Percentiles rank a stretch among this genome's conserved stretches.
Conservation (phyloP, 805 yeast genomes). For the Barnettozyma sp. region DNA sequence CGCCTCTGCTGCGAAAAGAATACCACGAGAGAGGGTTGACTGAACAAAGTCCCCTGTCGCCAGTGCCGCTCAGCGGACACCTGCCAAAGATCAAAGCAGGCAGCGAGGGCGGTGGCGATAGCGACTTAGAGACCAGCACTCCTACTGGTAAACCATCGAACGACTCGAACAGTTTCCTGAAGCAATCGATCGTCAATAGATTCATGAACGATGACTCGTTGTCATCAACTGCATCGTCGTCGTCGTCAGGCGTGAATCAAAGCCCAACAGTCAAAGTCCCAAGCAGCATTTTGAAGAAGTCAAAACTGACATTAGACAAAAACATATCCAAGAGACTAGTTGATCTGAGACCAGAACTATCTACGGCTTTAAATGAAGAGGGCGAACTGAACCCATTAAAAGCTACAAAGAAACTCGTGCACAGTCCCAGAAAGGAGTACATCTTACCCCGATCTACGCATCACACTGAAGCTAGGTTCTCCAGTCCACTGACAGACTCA, state of each 20-base stretch:
- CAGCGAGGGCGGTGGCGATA: no score
- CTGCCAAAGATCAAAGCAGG: background rate
- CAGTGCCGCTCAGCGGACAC: slow-evolving; percentile 10
- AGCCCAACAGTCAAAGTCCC: slow-evolving; percentile 8
- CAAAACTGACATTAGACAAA: slow-evolving; percentile 8
- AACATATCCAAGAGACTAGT: slow-evolving; percentile 17
- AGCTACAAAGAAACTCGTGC: slow-evolving; percentile 27
- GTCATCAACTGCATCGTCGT: slow-evolving; percentile 1
- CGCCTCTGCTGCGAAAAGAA: slow-evolving; percentile 19
- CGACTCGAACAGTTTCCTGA: background rate
- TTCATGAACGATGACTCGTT: background rate
- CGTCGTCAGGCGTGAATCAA: slow-evolving; percentile 5
- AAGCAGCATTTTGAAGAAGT: slow-evolving; percentile 23
- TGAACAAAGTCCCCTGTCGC: slow-evolving; percentile 9
- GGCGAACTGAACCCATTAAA: slow-evolving; percentile 29
- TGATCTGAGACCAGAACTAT: slow-evolving; percentile 19
- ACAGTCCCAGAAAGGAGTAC: slow-evolving; percentile 30
- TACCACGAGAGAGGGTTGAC: slow-evolving; percentile 4
- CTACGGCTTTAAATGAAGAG: slow-evolving; percentile 17
- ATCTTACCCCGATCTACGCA: slow-evolving; percentile 8
- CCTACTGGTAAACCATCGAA: background rate
- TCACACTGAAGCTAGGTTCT: slow-evolving; percentile 9
- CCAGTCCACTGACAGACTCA: slow-evolving; percentile 23
- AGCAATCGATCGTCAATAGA: background rate
- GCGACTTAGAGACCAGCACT: background rate